Base-by-base conservation (phyloP, 148 eudicot species). In the Rhododendron kiyosumense region DNA sequence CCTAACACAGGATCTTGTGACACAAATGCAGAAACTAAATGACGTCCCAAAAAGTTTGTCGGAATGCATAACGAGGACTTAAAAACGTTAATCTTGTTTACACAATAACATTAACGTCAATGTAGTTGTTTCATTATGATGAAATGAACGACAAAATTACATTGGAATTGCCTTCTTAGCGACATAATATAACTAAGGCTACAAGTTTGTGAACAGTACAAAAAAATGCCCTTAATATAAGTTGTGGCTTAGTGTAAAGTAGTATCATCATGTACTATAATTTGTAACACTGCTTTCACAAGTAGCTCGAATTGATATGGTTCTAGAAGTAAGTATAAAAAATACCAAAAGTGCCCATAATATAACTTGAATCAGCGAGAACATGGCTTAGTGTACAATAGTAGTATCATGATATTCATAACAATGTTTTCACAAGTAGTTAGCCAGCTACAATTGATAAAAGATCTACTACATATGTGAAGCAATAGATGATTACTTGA, bases 401-500 rank as follows among this genome's bases (percentile, higher is more conserved):
- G 30, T 65, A 28, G 12, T n/a, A 65, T 26, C 30, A 10, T 26
- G 17, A 7, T 13, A 30, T 32, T 71, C 20, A 4, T 71, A 71
- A 71, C 18, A 41, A 63, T 41, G 77, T 41, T 61, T 83, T 63
- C 28, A 15, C 34, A 67, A 18, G 51, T 46, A 30, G 28, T 69
- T 46, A 30, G 10, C 48, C n/a, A n/a, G 11, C 15, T 18, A 83
- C 2, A 43, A 36, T 14, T 8, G n/a, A 24, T 79, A 51, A 57
- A 17, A 59, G 41, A 82, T 61, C 54, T 45, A 51, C 41, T 45
- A 61, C 6, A 38, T 52, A 77, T 7, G 52, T 24, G 43, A 34
- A 43, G n/a, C 59, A 84, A 5, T 10, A 75, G 63, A 32, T 81
- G 13, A 49, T 90, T 93, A 96, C 99, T 96, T 92, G 99, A 90